phyloP scores from a whole-genome alignment of 805 yeast genomes.

The Debaryomyces hansenii region DNA sequence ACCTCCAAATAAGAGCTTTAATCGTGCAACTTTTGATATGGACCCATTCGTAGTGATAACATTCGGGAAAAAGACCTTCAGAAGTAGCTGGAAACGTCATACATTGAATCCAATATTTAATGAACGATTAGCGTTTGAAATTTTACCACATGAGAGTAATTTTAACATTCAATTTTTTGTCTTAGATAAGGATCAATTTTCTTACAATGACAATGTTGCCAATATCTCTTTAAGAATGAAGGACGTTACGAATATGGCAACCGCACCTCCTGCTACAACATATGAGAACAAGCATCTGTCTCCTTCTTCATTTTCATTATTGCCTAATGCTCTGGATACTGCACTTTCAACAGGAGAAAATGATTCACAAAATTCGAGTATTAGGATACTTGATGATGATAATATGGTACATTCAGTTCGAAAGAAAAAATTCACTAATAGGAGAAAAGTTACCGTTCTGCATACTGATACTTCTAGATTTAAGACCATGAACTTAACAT shows the following conservation, averaged over 20 bases:
- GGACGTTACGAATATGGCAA: constrained; percentile 43
- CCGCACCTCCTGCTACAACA: constrained; percentile 14
- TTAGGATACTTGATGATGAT: constrained; percentile 20
- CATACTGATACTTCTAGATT: constrained; percentile 42
- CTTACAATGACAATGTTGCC: constrained; percentile 84
- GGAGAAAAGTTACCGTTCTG: constrained; percentile 26
- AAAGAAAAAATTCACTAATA: constrained; percentile 26
- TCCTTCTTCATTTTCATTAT: not conserved
- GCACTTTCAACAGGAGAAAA: not conserved
- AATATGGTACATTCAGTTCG: constrained; percentile 29
- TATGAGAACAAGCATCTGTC: not conserved
- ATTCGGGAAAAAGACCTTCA: constrained; percentile 82
- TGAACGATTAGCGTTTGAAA: constrained; percentile 78
- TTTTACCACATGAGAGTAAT: constrained; percentile 61
- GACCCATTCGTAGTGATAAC: constrained; percentile 94
- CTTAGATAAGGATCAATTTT: constrained; percentile 79
- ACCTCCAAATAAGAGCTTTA: constrained; percentile 73
- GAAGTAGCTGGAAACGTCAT: constrained; percentile 84
- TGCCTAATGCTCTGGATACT: constrained; percentile 2
- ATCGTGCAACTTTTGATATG: constrained; percentile 84
- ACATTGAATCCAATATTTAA: constrained; percentile 79
- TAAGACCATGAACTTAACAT: constrained; percentile 39
- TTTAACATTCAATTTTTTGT: constrained; percentile 71
- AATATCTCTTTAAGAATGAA: constrained; percentile 55
- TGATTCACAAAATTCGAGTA: constrained; percentile 3